A percentile compares a stretch with the other conserved stretches of the same genome.
Conservation (phyloP, 2,329 filamentous ascomycete species). For the Alternaria sp. region DNA sequence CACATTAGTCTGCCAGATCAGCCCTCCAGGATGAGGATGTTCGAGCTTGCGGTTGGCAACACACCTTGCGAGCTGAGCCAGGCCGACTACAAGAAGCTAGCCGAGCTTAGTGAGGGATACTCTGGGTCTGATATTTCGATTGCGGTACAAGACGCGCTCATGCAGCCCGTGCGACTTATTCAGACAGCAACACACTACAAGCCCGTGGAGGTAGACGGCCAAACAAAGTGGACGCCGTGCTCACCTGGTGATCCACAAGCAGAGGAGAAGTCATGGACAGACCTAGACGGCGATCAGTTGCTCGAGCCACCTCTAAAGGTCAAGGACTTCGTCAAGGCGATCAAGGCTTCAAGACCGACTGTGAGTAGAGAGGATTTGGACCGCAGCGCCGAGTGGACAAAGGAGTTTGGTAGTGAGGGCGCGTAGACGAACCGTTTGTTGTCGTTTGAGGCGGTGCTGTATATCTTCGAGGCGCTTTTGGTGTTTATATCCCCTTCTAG, state of each 20-base stretch:
- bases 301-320: conserved; percentile 84
- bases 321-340: conserved; percentile 92
- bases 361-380: conserved; percentile 86
- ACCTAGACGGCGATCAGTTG: conserved; percentile 81
- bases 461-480: conserved; percentile 17
- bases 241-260: conserved; percentile 88
- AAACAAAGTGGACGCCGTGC: conserved; percentile 80
- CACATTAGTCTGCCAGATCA: conserved; percentile 92
- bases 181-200: conserved; percentile 98
- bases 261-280: conserved; percentile 91
- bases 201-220: conserved; percentile 74
- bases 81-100: conserved; percentile 80
- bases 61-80: conserved; percentile 84
- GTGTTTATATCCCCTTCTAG: conserved; percentile 15
- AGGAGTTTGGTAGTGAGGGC: conserved; percentile 94
- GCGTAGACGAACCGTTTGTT: conserved; percentile 49
- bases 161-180: conserved; percentile 97
- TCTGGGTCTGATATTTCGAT: conserved; percentile 96
- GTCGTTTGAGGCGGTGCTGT: not conserved
- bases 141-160: conserved; percentile 92
- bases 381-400: conserved; percentile 89
- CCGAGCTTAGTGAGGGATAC: conserved; percentile 86
- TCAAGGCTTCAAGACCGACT: conserved; percentile 86
- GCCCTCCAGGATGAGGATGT: conserved; percentile 90
- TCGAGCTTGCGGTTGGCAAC: conserved; percentile 90